phyloP scores from a whole-genome alignment of 352 stramenopile species.

The Phytophthora podocarpi region DNA sequence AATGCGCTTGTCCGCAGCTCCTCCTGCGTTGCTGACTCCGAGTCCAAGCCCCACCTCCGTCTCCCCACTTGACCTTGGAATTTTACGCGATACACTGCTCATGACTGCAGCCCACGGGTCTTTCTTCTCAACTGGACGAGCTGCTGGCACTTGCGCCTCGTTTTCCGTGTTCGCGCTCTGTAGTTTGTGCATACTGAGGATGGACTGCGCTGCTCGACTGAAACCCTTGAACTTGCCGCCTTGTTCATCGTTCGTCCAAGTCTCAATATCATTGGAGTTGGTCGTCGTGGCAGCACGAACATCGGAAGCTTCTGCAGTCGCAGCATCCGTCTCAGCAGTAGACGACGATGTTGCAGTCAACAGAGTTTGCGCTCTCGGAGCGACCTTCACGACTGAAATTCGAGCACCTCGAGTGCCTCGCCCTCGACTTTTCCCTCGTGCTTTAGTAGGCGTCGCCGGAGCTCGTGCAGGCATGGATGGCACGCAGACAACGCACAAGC shows the following conservation, averaged over 20 bases:
- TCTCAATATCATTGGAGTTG: neutral
- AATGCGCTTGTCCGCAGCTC: conserved; percentile 25
- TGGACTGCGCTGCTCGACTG: conserved; percentile 41
- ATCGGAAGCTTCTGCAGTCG: neutral
- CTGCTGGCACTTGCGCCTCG: neutral
- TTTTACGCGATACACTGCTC: conserved; percentile 28
- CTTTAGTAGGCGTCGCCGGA: conserved; percentile 23
- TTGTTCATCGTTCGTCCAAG: neutral
- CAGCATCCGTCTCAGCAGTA: conserved; percentile 2
- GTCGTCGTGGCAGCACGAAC: neutral
- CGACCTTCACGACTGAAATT: conserved; percentile 19
- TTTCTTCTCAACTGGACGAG: neutral
- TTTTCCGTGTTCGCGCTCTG: conserved; percentile 2
- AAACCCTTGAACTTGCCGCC: conserved; percentile 18
- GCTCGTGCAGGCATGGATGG: conserved; percentile 11
- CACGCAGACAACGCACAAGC: too few relatives aligned
- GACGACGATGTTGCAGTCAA: too few relatives aligned
- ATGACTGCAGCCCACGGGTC: conserved; percentile 46
- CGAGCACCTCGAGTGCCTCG: neutral
- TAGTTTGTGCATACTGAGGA: conserved; percentile 34
- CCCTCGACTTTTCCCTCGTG: conserved; percentile 8
- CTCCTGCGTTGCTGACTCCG: neutral
- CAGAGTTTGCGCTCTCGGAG: conserved; percentile 9
- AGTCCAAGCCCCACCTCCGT: neutral
- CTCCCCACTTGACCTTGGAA: neutral